Evolutionary conservation across 306 rosid genomes (phyloP), one percentile per base, ranked within the genome.

Genomic region (Citrullus mucosospermus): DNA sequence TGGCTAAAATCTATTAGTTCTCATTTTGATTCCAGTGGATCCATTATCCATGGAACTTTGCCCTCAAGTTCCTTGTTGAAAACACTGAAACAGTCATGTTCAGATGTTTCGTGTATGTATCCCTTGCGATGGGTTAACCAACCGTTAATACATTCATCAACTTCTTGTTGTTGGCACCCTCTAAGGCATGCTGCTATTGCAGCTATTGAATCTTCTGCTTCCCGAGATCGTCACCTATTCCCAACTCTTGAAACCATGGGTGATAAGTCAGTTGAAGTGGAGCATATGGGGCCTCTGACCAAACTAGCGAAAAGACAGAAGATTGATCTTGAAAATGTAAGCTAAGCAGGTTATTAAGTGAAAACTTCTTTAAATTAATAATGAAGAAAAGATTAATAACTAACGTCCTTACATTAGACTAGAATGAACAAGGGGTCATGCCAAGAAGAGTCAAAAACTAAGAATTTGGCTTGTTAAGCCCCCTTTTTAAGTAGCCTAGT

Each of bases 131-230:
- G 98, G 97, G 66, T 85, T 75, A 88, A 88, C 79, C 87, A 88
- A 83, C 80, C 85, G 80, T 67, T 70, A 53, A 78, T 36, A 53
- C 78, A 41, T 79, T 36, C 62, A 48, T 72, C 79, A 41, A 83
- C 80, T 78, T 92, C 86, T 68, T 77, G 78, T 80, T 60, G 46
- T 75, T 86, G 87, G 62, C 97, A 92, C 81, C 98, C 98, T 79
- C 82, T 95, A 80, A 87, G 78, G 15, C 98, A 95, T 86, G 96
- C 96, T 83, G 88, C 96, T 65, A 80, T 91, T 75, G 96, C 90
- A 43, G 96, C 93, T 71, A 89, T 95, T 72, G 97, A 92, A 86
- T 86, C 92, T 81, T 92, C 96, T 78, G 93, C 97, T 68, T 90
- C 92, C 68, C 85, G 98, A 83, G 97, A 92, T 84, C 84, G 87